Conservation (phyloP, 148 eudicot genomes). For the Salicornia ramosissima region DNA sequence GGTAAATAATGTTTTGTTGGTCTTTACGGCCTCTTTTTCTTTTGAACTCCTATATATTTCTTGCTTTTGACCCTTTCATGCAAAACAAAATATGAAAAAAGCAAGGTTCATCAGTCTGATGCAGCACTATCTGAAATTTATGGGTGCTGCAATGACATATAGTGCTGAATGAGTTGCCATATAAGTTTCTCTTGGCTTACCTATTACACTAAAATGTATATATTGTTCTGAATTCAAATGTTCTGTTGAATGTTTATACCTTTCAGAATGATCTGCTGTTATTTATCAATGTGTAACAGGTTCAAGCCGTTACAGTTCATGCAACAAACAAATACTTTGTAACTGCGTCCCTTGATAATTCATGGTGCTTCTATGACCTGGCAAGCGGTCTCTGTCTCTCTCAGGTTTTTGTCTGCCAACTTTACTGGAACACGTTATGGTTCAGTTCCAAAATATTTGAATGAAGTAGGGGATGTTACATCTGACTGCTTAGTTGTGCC, state of each 20-base stretch:
- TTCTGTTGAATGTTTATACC: background rate
- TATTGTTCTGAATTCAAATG: too few species aligned
- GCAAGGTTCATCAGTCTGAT: background rate
- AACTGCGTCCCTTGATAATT: slow-evolving; percentile 78
- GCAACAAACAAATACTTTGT: slow-evolving; percentile 87
- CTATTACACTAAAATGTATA: too few species aligned
- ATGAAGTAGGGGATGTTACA: background rate
- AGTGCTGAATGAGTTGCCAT: background rate
- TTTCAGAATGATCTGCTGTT: background rate
- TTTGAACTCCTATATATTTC: background rate
- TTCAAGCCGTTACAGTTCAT: slow-evolving; percentile 90
- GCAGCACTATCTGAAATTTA: background rate
- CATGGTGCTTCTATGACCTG: slow-evolving; percentile 97
- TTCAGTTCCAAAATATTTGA: background rate
- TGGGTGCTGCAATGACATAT: background rate
- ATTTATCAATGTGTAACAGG: slow-evolving; percentile 37
- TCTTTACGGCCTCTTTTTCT: slow-evolving; percentile 6
- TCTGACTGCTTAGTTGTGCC: slow-evolving; percentile 1
- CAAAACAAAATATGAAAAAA: too few species aligned
- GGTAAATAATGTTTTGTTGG: slow-evolving; percentile 36
- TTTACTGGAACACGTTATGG: background rate
- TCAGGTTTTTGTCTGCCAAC: slow-evolving; percentile 48
- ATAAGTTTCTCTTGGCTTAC: background rate
- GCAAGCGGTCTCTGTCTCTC: slow-evolving; percentile 74
- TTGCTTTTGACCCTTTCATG: background rate